Percentiles rank a stretch among this genome's conserved stretches.
Evolutionary conservation across 345 rosid species (phyloP).

Genomic region (Noccaea bulbosa): DNA sequence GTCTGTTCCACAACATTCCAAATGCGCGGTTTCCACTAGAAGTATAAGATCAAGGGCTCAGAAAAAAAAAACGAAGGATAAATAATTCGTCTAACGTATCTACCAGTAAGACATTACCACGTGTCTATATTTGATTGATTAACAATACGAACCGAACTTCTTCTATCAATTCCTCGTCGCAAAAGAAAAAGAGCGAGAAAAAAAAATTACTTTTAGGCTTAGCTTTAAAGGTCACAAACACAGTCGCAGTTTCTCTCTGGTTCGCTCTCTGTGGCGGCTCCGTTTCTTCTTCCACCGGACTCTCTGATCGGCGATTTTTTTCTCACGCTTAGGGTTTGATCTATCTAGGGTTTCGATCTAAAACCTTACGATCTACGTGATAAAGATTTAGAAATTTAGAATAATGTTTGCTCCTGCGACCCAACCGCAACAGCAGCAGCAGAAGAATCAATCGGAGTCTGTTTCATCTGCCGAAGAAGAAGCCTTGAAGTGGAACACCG

Average conservation of each 20-base stretch:
- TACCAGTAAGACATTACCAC: background rate
- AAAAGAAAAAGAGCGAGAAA: background rate
- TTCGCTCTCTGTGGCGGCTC: conserved; percentile 51
- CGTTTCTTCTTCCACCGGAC: conserved; percentile 19
- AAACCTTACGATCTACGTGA: conserved; percentile 30
- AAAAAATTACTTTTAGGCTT: too few species aligned
- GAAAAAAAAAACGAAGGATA: background rate
- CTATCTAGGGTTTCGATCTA: conserved; percentile 38
- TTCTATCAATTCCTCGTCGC: conserved; percentile 7
- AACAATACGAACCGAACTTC: conserved; percentile 28
- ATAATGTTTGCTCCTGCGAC: conserved; percentile 65
- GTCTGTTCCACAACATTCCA: conserved; percentile 6
- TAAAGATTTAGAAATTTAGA: conserved; percentile 28
- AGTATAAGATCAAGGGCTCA: conserved; percentile 3
- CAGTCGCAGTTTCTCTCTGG: conserved; percentile 37
- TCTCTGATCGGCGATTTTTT: conserved; percentile 30
- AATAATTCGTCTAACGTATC: background rate
- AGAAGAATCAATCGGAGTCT: conserved; percentile 40
- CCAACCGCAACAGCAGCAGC: conserved; percentile 47
- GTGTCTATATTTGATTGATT: conserved; percentile 2
- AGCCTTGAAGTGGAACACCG: conserved; percentile 87
- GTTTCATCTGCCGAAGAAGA: conserved; percentile 64
- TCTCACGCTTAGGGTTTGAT: conserved; percentile 1
- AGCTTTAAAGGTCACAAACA: conserved; percentile 32
- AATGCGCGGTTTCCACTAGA: conserved; percentile 18